Evolutionary conservation across 768 basidiomycete species (phyloP), one percentile per base, ranked within the genome.

Genomic region (Agrocybe pediades): DNA sequence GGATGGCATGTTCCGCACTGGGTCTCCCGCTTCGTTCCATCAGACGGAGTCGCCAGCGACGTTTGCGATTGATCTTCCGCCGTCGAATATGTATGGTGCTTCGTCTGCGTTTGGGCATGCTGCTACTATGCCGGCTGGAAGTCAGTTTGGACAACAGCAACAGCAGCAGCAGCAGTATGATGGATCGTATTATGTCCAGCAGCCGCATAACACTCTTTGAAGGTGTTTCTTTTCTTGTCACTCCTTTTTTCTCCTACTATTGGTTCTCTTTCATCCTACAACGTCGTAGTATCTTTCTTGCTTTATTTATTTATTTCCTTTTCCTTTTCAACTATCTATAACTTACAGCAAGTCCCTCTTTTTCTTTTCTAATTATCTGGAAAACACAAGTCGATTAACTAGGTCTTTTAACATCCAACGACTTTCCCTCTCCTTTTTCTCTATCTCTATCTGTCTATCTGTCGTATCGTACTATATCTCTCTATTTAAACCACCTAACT

Each of bases 21-120:
- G 75, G 1, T 75, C 73, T 39, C 76, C 75, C 42, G 68, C 68
- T 39, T 68, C 75, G 52, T 75, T 77, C 55, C 55, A 62, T 25
- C 71, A 72, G 57, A 69, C 73, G 2, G 76, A 77, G 19, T 73
- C 71, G 2, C 76, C 76, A 11, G 70, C 68, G 41, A 61, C 65
- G 9, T 76, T 71, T 54, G 66, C 62, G 29, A 68, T 68, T 17
- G 75, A 78, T 40, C 60, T 78, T 46, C 74, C 74, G 8, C 52
- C 59, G 46, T 65, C 33, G 11, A 36, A n/a, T 36, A 36, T 69
- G 36, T 68, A 56, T 46, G 51, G 51, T 9, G 53, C 48, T 3
- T 30, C 52, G 21, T 30, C 57, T 19, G 56, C 55, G 41, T 56
- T 51, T 25, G 13, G 13, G 3, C 33, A 36, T n/a, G 33, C 33